Base-by-base conservation (phyloP, 345 rosid genomes). In the Geranium rotundifolium region DNA sequence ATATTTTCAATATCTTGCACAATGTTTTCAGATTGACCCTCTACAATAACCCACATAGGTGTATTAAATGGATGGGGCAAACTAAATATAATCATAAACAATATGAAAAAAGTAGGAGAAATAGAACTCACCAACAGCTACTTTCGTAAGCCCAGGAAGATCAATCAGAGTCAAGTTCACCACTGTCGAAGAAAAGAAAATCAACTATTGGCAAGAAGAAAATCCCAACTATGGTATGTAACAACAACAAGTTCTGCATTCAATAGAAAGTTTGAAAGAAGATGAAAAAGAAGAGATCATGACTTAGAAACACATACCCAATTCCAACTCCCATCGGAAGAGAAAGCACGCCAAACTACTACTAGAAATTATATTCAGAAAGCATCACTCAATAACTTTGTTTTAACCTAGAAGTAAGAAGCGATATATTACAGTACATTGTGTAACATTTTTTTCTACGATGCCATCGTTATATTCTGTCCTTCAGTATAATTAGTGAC, bases 81-180 rank as follows among this genome's bases (percentile, higher is more conserved):
- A 46, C 8, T 46, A 14, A 46, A 12, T 9, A 46, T 9, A 46
- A 46, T 14, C 52, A 46, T 46, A 46, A 7, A 46, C 16, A 9
- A 55, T 55, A 55, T 63, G 17, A 62, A 37, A 23, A 56, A 23
- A 57, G 7, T 17, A 29, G 59, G 54, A 46, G 64, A n/a, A 54
- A 46, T 41, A 50, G 64, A 59, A 69, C 88, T 80, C 67, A 92
- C 98, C 97, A 54, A 92, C 84, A 74, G 98, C 98, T 70, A 92
- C 91, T 81, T 92, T 92, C 59, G 98, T 92, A 60, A 92, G 90
- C 56, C 97, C 98, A 63, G 98, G 98, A 73, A 89, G 98, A 77
- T 92, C 98, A 58, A 92, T 66, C 75, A 92, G 75, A 52, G 98
- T 92, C 88, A 92, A 77, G 80, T 92, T 92, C 67, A 89, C 98